Conservation (phyloP, 306 rosid species). For the Cucumis cinereus region DNA sequence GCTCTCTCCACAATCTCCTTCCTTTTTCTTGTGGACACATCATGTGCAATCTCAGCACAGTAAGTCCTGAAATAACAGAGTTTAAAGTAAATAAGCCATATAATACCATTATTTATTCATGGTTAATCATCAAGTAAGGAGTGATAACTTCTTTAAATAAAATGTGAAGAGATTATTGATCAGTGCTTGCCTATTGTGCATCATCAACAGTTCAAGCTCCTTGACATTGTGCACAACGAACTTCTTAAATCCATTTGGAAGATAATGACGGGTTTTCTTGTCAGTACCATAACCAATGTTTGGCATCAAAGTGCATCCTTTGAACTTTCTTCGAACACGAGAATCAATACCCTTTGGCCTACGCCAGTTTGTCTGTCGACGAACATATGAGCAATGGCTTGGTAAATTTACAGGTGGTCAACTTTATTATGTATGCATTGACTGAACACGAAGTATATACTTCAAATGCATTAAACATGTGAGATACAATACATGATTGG, state of each 20-base stretch:
- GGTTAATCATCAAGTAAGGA: not conserved
- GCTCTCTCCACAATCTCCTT: slow-evolving; percentile 78
- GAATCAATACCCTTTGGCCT: slow-evolving; percentile 87
- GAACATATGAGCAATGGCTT: not conserved
- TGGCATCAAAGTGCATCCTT: slow-evolving; percentile 70
- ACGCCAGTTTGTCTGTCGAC: slow-evolving; percentile 50
- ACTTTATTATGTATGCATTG: not conserved
- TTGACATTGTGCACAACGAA: slow-evolving; percentile 59
- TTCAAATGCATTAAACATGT: not conserved
- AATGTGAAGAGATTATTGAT: not conserved
- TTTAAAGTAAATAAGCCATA: not conserved
- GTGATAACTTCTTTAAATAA: not conserved
- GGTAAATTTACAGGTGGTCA: not conserved
- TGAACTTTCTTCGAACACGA: slow-evolving; percentile 72
- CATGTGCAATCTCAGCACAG: slow-evolving; percentile 85
- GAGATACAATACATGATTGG: not conserved
- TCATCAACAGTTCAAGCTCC: slow-evolving; percentile 58
- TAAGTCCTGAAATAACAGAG: slow-evolving; percentile 32
- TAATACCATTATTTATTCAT: not conserved
- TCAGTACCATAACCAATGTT: slow-evolving; percentile 75
- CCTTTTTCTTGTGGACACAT: slow-evolving; percentile 65
- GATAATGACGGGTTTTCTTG: slow-evolving; percentile 72
- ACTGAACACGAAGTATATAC: not conserved
- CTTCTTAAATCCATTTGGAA: slow-evolving; percentile 79
- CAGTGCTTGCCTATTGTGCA: slow-evolving; percentile 54